Conservation (phyloP, 108 stramenopile genomes). For the Nannochloropsis salina region DNA sequence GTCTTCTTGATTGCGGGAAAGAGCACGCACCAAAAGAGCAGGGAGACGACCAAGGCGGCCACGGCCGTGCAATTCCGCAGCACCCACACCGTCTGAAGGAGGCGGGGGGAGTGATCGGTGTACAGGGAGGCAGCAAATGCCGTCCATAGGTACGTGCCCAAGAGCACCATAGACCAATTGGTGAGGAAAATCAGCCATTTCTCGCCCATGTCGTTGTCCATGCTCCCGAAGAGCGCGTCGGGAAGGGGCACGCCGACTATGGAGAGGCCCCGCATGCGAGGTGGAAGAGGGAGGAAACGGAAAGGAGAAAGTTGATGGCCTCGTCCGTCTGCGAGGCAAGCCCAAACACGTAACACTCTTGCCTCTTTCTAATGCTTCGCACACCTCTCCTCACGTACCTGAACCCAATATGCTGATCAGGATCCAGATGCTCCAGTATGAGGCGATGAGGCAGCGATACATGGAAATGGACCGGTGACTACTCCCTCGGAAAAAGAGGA, state of each 20-base stretch:
- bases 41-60: background rate
- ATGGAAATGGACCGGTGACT: background rate
- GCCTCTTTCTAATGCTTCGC: background rate
- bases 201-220: slow-evolving; percentile 7
- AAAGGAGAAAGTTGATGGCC: too few relatives aligned
- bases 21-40: background rate
- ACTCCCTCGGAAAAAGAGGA: slow-evolving; percentile 19
- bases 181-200: background rate
- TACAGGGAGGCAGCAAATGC: background rate
- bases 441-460: slow-evolving; percentile 13
- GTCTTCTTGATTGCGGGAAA: background rate
- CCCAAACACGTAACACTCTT: too few relatives aligned
- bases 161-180: background rate
- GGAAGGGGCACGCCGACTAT: background rate
- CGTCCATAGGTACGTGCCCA: background rate
- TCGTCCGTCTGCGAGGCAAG: too few relatives aligned
- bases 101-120: background rate
- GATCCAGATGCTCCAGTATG: background rate
- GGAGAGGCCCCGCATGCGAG: too few relatives aligned
- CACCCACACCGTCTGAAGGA: background rate
- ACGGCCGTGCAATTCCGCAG: slow-evolving; percentile 19
- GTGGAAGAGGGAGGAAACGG: too few relatives aligned
- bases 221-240: background rate
- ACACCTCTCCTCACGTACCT: background rate
- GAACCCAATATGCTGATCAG: slow-evolving; percentile 7